A percentile compares a stretch with the other conserved stretches of the same genome.
Evolutionary conservation across 257 asterid genomes (phyloP).

Genomic region (Salvia miltiorrhiza): DNA sequence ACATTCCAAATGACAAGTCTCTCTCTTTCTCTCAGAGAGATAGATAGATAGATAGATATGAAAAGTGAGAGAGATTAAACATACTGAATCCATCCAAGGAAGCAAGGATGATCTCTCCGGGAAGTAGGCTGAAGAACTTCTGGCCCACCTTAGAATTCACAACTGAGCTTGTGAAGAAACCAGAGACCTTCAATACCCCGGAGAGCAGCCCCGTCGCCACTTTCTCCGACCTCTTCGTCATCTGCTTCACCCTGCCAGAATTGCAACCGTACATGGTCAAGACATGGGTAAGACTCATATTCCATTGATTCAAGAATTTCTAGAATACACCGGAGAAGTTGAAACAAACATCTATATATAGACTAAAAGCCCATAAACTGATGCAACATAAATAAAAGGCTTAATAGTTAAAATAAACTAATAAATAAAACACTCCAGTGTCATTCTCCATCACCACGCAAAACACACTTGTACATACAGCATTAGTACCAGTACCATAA

Average conservation of each 20-base stretch:
- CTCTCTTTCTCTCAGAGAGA: background rate
- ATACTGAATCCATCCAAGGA: constrained; percentile 92
- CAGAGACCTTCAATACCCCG: constrained; percentile 86
- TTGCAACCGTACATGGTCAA: background rate
- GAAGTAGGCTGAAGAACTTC: constrained; percentile 81
- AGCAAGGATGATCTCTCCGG: constrained; percentile 89
- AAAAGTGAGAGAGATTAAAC: constrained; percentile 18
- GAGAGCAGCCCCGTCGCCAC: constrained; percentile 69
- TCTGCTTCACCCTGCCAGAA: constrained; percentile 57
- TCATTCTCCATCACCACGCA: no score
- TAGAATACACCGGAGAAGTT: no score
- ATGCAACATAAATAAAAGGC: no score
- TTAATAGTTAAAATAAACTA: no score
- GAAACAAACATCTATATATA: no score
- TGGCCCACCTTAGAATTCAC: constrained; percentile 74
- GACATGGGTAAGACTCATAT: no score
- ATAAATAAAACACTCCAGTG: no score
- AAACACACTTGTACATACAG: background rate
- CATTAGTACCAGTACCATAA: background rate
- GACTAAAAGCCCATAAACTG: no score
- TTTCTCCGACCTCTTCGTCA: constrained; percentile 82
- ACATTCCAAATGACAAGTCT: background rate
- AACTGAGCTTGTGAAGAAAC: constrained; percentile 72
- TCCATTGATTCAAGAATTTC: no score
- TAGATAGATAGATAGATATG: background rate